Evolutionary conservation across 2,329 filamentous ascomycete genomes (phyloP), one percentile per base, ranked within the genome.

Genomic region (Annulohypoxylon truncatum): DNA sequence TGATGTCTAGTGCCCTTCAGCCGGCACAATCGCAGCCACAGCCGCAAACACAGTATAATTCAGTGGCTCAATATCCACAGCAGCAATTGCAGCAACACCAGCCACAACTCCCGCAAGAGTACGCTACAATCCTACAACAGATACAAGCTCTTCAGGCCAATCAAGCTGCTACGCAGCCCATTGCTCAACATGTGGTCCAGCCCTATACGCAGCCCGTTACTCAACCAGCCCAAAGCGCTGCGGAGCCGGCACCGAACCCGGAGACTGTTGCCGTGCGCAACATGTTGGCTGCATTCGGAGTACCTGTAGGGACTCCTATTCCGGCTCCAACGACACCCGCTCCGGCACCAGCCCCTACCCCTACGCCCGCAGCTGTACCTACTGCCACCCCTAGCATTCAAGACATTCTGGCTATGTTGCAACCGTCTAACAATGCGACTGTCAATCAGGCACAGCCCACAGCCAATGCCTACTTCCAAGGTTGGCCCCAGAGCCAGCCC

Each of bases 41-140:
- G n/a, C 3, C 5, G 3, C 40, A 24, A 22, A n/a, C 40, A 44
- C 18, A 24, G 38, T 20, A 42, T 20, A 44, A 18, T 3, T 18
- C 15, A 18, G 10, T 44, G 22, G 13, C 22, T 26, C 20, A 48
- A 18, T 48, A 44, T 22, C 18, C 13, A 24, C 6, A 9, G 2
- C 44, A 18, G 2, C 18, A 24, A 24, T n/a, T 10, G 2, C 44
- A 18, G 2, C 22, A 22, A 10, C 35, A 18, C 15, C 35, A 44
- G 5, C n/a, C 35, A 8, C 52, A 29, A 6, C 15, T 40, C 8
- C 52, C 35, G 1, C 35, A 54, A 3, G 29, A 26, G 15, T 38
- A 31, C 10, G 52, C 52, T 4, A 35, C 52, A 15, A 74, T 75
- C 22, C 60, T 77, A 22, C 72, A 74, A 42, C 73, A 77, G 56